Conservation (phyloP, 2,329 filamentous ascomycete genomes). For the Fusarium torulosum region DNA sequence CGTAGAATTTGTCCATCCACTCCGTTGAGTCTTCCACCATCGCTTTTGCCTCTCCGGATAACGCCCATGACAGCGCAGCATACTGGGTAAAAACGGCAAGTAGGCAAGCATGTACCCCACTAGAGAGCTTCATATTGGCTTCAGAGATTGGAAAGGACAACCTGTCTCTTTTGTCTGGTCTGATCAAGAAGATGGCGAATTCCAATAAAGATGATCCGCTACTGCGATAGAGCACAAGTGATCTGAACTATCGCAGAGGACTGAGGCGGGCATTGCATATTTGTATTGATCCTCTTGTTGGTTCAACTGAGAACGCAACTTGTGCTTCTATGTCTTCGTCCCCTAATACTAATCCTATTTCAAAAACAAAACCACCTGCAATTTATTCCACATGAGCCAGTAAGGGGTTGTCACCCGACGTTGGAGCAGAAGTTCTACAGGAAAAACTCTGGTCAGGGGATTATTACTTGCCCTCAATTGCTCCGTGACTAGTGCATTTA, state of each 20-base stretch:
- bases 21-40: slow-evolving; percentile 32
- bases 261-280: neutral
- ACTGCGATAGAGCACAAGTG: neutral
- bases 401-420: neutral
- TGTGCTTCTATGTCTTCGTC: neutral
- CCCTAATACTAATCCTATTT: neutral
- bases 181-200: neutral
- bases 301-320: neutral
- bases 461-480: neutral
- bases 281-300: slow-evolving; percentile 7
- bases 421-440: neutral
- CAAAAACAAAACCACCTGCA: slow-evolving; percentile 4
- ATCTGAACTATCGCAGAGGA: neutral
- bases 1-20: slow-evolving; percentile 34
- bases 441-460: neutral
- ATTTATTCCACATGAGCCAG: slow-evolving; percentile 13
- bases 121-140: slow-evolving; percentile 15
- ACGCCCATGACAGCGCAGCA: neutral
- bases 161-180: neutral
- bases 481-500: neutral
- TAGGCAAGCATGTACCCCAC: neutral
- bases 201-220: neutral
- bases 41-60: slow-evolving; percentile 26
- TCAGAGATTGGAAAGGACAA: neutral
- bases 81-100: slow-evolving; percentile 1